Evolutionary conservation across 2,329 filamentous ascomycete genomes (phyloP), one percentile per base, ranked within the genome.

Genomic region (Xylaria sp.): DNA sequence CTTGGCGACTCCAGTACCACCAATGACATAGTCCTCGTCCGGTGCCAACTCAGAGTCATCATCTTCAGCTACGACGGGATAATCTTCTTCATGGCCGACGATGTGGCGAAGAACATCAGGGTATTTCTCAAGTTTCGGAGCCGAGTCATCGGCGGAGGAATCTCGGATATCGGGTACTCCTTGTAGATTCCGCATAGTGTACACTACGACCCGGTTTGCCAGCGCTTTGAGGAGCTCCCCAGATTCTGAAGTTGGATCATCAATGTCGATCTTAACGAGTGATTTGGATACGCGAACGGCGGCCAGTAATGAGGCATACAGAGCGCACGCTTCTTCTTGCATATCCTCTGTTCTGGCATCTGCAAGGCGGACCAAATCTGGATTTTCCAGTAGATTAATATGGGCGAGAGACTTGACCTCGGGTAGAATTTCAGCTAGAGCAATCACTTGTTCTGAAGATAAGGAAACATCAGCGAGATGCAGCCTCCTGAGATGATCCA

Each of bases 21-120:
- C 94, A 76, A 98, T 96, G 54, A 98, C 94, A 80, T 98, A 98
- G 79, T 98, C 94, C 67, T 97, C 92, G 73, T 97, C 94, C 0
- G 94, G 92, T 7, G 94, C 91, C 12, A 90, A 85, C 2, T 91
- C 89, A 52, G 89, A 85, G 25, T 91, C 88, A 55, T 91, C 89
- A 25, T 88, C 86, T 72, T 74, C 80, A 74, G 77, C 87, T 80
- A 78, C 88, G 15, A 73, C 52, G 79, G 78, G 84, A 44, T 80
- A 75, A 61, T 82, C 76, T 31, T 85, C 82, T 65, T 89, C 87
- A 73, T 93, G 88, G 4, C 94, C 94, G 39, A 98, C 92, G 51
- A 98, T 88, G 78, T 97, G 94, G 70, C 93, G 90, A 31, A 98
- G 85, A 3, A 97, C 92, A 72, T 97, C 93, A 3, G 94, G 94